Evolutionary conservation across 768 basidiomycete genomes (phyloP).

Genomic region (Tulasnella sp.): DNA sequence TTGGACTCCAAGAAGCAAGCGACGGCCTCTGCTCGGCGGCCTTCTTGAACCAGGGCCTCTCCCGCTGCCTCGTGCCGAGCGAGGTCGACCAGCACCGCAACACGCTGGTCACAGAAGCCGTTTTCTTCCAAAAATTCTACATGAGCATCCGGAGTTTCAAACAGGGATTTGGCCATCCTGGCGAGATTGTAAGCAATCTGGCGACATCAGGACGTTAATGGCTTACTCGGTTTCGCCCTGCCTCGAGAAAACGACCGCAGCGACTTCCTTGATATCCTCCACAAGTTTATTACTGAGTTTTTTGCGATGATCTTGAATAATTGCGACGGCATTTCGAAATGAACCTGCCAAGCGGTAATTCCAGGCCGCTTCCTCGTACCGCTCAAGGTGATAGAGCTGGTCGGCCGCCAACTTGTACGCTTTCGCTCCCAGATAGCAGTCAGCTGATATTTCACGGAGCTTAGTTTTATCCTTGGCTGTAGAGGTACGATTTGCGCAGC

Average conservation of each 20-base stretch:
- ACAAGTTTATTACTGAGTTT: constrained; percentile 37
- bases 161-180: neutral
- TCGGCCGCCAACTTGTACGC: constrained; percentile 15
- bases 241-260: constrained; percentile 35
- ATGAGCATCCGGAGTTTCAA: neutral
- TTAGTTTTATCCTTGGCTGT: neutral
- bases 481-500: neutral
- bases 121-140: constrained; percentile 11
- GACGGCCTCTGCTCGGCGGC: neutral
- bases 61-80: neutral
- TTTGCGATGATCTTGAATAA: constrained; percentile 24
- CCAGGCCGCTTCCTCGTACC: neutral
- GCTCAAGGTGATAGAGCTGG: neutral
- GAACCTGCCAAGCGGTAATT: constrained; percentile 15
- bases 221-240: neutral
- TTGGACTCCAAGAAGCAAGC: neutral
- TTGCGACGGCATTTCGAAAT: constrained; percentile 13
- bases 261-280: constrained; percentile 42
- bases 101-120: constrained; percentile 3
- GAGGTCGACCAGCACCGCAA: neutral
- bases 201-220: neutral
- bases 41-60: neutral
- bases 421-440: constrained; percentile 6
- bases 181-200: neutral
- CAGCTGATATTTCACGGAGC: no score